phyloP scores from a whole-genome alignment of 1,139 yeast species.

The Magnusiomyces ingens region DNA sequence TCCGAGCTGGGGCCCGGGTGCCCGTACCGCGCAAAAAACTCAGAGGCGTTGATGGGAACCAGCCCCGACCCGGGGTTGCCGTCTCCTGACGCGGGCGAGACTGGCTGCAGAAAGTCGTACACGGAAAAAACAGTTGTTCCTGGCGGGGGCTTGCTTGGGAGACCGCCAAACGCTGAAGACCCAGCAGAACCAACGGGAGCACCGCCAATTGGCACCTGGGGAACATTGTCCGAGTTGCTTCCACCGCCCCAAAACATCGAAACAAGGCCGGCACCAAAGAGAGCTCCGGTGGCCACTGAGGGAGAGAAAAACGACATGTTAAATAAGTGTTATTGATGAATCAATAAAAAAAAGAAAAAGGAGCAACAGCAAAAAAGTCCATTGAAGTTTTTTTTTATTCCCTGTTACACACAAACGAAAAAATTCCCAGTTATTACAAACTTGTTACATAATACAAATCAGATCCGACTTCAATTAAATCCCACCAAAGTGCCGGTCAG shows the following conservation, averaged over 20 bases:
- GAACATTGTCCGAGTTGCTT: background rate
- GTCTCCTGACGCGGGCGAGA: slow-evolving; percentile 1
- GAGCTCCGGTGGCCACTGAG: background rate
- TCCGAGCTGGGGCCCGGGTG: slow-evolving; percentile 95
- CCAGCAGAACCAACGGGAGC: background rate
- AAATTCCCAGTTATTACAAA: too few relatives aligned
- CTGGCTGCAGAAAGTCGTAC: background rate
- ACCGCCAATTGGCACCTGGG: background rate
- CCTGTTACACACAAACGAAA: too few relatives aligned
- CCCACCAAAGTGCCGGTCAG: slow-evolving; percentile 30
- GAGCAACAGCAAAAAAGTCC: too few relatives aligned
- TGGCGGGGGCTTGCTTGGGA: too few relatives aligned
- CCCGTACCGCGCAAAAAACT: slow-evolving; percentile 68
- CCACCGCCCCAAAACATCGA: slow-evolving; percentile 5
- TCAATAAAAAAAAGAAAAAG: too few relatives aligned
- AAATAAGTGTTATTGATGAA: too few relatives aligned
- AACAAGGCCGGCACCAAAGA: slow-evolving; percentile 1
- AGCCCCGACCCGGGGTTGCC: slow-evolving; percentile 6
- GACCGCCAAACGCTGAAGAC: background rate
- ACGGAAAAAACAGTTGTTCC: background rate
- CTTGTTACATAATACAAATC: too few relatives aligned
- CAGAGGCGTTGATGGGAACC: slow-evolving; percentile 13
- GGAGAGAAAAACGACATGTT: too few relatives aligned
- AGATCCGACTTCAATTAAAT: background rate
- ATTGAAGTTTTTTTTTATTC: too few relatives aligned